Percentiles rank a stretch among this genome's conserved stretches.
These are phyloP conservation scores for Laburnicola sp. DNA, from an alignment of 2,329 filamentous ascomycete species.

Conservation along the genomic window DNA sequence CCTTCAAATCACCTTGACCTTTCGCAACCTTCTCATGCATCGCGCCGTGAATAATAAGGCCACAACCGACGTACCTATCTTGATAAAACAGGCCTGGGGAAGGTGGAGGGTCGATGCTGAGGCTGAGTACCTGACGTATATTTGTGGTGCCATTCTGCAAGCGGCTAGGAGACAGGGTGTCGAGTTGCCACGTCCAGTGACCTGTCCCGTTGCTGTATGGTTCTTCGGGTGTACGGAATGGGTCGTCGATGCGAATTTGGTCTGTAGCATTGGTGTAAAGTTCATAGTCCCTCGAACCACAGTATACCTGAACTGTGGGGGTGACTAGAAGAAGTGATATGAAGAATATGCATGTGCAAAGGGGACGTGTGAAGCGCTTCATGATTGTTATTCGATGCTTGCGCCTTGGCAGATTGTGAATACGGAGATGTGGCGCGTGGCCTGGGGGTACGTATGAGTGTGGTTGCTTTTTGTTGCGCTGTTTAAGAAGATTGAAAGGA, in stretches of 20 bases:
- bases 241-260: neutral
- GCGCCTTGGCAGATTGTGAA: too few relatives aligned
- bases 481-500: too few relatives aligned
- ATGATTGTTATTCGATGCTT: too few relatives aligned
- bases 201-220: neutral
- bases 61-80: neutral
- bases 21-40: neutral
- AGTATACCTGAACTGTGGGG: neutral
- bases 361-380: too few relatives aligned
- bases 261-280: neutral
- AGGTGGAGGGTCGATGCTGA: neutral
- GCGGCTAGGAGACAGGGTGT: neutral
- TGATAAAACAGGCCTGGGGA: neutral
- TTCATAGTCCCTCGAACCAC: neutral
- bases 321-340: neutral
- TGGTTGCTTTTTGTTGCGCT: too few relatives aligned
- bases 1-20: neutral
- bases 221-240: neutral
- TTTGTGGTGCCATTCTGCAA: neutral
- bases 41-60: neutral
- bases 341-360: neutral
- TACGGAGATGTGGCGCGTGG: too few relatives aligned
- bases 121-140: neutral
- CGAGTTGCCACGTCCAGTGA: constrained; percentile 1
- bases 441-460: too few relatives aligned